phyloP scores from a whole-genome alignment of 257 asterid genomes.

The Thymus mandschuricus region DNA sequence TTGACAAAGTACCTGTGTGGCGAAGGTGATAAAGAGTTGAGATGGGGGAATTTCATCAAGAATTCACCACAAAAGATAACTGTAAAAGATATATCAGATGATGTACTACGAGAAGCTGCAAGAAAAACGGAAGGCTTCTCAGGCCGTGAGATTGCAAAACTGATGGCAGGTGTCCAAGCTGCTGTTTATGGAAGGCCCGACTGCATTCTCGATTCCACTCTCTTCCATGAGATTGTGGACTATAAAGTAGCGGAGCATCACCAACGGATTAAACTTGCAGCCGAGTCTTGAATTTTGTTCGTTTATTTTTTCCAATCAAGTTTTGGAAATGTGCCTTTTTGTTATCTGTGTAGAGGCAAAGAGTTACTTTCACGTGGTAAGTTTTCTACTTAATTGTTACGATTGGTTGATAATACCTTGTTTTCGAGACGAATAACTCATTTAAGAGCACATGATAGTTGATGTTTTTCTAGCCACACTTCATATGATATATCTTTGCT shows the following conservation, averaged over 20 bases:
- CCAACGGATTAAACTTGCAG: conserved; percentile 75
- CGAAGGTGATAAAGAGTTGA: conserved; percentile 49
- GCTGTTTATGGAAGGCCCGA: conserved; percentile 86
- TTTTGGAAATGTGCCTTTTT: not conserved
- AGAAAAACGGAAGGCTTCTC: conserved; percentile 77
- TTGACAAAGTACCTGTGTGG: conserved; percentile 72
- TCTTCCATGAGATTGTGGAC: conserved; percentile 78
- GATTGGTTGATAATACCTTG: not conserved
- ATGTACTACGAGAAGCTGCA: conserved; percentile 74
- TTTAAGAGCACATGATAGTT: not conserved
- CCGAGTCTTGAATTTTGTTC: conserved; percentile 39
- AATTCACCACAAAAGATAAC: conserved; percentile 63
- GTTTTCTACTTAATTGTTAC: not conserved
- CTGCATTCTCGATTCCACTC: conserved; percentile 65
- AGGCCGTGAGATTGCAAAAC: conserved; percentile 94
- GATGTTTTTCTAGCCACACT: too few relatives aligned
- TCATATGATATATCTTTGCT: too few relatives aligned
- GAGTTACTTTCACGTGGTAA: not conserved
- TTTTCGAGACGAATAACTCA: not conserved
- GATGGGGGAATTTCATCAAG: conserved; percentile 58
- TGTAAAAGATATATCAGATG: conserved; percentile 65
- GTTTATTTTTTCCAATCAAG: not conserved
- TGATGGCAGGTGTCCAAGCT: conserved; percentile 94
- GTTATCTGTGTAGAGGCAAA: too few relatives aligned
- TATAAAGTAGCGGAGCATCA: conserved; percentile 86